Conservation (phyloP, 768 basidiomycete genomes). For the Podaxis mareebaensis region DNA sequence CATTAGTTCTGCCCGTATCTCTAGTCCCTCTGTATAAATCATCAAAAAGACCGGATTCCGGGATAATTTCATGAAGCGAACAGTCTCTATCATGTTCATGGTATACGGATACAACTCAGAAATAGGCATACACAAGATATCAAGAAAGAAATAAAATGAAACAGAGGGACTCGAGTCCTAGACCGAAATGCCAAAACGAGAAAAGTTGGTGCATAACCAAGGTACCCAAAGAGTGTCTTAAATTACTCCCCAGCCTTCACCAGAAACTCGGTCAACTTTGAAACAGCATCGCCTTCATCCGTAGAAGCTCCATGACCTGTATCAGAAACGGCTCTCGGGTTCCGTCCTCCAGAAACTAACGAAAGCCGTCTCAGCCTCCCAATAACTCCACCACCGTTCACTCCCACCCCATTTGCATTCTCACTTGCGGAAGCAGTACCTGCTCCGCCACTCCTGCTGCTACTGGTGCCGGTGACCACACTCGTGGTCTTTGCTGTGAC, state of each 20-base stretch:
- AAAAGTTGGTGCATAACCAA: background rate
- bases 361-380: slow-evolving; percentile 15
- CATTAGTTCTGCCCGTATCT: slow-evolving; percentile 7
- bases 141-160: background rate
- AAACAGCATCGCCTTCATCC: background rate
- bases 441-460: background rate
- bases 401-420: background rate
- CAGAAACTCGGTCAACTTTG: background rate
- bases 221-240: background rate
- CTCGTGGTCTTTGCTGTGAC: slow-evolving; percentile 59
- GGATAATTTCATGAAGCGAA: background rate
- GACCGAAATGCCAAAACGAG: background rate
- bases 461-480: slow-evolving; percentile 31
- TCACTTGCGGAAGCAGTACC: background rate
- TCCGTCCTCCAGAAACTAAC: slow-evolving; percentile 1
- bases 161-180: background rate
- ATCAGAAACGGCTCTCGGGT: background rate
- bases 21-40: background rate
- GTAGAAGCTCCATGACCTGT: background rate
- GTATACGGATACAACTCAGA: background rate
- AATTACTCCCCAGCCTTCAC: background rate
- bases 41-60: background rate
- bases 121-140: background rate
- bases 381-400: background rate
- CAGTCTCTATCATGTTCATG: background rate